These are phyloP conservation scores for Lachnellula arida DNA, from an alignment of 2,329 filamentous ascomycete species.

Conservation along the genomic window DNA sequence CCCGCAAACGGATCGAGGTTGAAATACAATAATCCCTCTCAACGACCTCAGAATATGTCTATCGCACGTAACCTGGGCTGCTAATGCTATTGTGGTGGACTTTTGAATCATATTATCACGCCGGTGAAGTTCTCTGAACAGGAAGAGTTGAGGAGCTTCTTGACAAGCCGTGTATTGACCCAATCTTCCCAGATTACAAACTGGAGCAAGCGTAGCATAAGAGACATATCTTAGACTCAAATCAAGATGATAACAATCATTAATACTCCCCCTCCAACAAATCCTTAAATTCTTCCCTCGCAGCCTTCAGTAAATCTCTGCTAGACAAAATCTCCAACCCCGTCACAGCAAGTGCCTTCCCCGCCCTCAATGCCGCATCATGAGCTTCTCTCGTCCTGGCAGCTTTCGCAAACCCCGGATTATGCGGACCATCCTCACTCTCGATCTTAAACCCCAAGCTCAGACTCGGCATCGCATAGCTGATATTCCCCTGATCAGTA, in stretches of 20 bases:
- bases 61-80: too few species aligned
- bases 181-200: too few species aligned
- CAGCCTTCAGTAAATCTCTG: conserved; percentile 37
- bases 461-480: conserved; percentile 52
- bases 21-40: too few species aligned
- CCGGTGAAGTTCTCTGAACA: too few species aligned
- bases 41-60: too few species aligned
- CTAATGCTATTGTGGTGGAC: too few species aligned
- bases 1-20: too few species aligned
- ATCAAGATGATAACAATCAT: background rate
- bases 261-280: background rate
- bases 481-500: conserved; percentile 57
- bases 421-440: conserved; percentile 46
- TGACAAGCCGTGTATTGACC: too few species aligned
- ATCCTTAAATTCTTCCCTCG: conserved; percentile 38
- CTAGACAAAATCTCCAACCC: conserved; percentile 44
- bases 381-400: conserved; percentile 29
- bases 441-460: conserved; percentile 49
- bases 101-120: too few species aligned
- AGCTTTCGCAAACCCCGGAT: conserved; percentile 38
- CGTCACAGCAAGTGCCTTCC: conserved; percentile 36
- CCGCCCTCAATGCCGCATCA: conserved; percentile 18
- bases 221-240: background rate
- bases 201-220: too few species aligned
- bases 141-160: too few species aligned